Evolutionary conservation across 2,329 filamentous ascomycete genomes (phyloP).

Genomic region (Cryphonectria naterciae): DNA sequence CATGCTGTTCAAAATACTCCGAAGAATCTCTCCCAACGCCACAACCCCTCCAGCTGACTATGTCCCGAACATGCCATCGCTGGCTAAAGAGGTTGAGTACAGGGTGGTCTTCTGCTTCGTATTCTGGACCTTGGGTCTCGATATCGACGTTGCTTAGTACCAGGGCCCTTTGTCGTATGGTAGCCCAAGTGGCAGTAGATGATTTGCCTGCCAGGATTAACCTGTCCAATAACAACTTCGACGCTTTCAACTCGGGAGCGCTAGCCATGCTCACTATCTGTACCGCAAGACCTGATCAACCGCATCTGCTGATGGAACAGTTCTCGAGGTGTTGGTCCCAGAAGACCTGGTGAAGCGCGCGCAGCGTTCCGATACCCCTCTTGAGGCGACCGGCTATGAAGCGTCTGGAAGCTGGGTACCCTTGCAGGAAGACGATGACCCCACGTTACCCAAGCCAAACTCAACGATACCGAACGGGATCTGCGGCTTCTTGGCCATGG

Average conservation of each 20-base stretch:
- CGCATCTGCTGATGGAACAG: no score
- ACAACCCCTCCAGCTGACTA: not conserved
- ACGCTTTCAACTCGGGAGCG: not conserved
- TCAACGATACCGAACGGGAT: no score
- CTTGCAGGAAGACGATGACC: no score
- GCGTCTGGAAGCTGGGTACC: no score
- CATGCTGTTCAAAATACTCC: not conserved
- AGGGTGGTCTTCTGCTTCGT: not conserved
- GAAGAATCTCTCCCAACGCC: not conserved
- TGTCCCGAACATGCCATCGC: not conserved
- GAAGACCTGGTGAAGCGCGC: no score
- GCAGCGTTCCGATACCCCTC: no score
- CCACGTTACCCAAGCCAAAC: no score
- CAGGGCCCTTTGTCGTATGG: not conserved
- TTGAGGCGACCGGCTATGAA: no score
- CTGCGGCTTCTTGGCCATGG: no score
- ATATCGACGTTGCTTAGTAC: not conserved
- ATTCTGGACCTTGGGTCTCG: not conserved
- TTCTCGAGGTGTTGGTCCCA: no score
- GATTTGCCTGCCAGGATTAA: not conserved
- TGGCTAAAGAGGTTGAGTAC: not conserved
- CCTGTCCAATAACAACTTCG: not conserved
- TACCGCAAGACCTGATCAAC: no score
- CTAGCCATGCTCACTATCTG: not conserved
- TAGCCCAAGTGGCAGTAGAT: not conserved